A percentile compares a stretch with the other conserved stretches of the same genome.
These are phyloP conservation scores for Alternaria solani DNA, from an alignment of 2,329 filamentous ascomycete species.

Conservation along the genomic window DNA sequence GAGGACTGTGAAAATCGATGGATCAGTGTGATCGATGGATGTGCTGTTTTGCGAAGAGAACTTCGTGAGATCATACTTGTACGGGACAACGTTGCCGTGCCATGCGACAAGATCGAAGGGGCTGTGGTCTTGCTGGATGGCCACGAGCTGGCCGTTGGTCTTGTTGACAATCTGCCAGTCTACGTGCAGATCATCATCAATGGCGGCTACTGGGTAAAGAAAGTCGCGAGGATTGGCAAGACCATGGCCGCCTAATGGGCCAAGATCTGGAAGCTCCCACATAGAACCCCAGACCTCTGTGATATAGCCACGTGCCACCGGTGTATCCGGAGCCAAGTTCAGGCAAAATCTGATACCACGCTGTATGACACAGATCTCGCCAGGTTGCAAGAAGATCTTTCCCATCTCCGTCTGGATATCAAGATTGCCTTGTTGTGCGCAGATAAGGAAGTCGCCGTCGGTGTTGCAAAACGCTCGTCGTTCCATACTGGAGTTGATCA, in stretches of 20 bases:
- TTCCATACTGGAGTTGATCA: conserved; percentile 58
- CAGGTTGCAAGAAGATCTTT: conserved; percentile 49
- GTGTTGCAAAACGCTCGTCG: conserved; percentile 57
- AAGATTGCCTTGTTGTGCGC: conserved; percentile 47
- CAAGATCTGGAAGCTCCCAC: conserved; percentile 52
- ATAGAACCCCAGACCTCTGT: conserved; percentile 53
- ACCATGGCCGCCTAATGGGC: conserved; percentile 52
- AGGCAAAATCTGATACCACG: conserved; percentile 51
- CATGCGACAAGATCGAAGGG: conserved; percentile 56
- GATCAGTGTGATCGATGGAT: conserved; percentile 52
- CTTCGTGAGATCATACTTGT: conserved; percentile 65
- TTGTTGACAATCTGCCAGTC: conserved; percentile 49
- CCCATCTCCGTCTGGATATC: conserved; percentile 53
- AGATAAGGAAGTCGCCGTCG: conserved; percentile 51
- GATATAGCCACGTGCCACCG: conserved; percentile 50
- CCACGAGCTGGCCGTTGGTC: conserved; percentile 44
- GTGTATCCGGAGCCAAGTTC: conserved; percentile 43
- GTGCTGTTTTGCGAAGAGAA: conserved; percentile 51
- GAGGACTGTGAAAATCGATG: conserved; percentile 50
- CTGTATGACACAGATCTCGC: conserved; percentile 53
- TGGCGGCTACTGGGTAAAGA: conserved; percentile 49
- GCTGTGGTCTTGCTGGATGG: conserved; percentile 50
- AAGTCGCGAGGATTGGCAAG: conserved; percentile 53
- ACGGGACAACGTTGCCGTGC: conserved; percentile 57
- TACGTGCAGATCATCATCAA: conserved; percentile 48